Base-by-base conservation (phyloP, 768 basidiomycete species). In the Lactifluus echinatus region DNA sequence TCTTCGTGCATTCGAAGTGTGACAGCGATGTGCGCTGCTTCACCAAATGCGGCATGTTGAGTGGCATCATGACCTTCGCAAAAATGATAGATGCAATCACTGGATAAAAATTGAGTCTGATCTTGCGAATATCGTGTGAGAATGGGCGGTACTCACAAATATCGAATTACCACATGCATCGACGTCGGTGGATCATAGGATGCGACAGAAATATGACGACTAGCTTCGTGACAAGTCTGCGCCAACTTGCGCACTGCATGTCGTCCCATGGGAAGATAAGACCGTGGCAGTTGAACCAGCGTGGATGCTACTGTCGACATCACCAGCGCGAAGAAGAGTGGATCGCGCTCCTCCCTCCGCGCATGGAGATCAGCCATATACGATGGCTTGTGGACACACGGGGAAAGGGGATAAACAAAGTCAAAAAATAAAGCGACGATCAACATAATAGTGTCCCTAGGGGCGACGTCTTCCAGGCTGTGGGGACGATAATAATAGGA, bases 351-450 rank as follows among this genome's bases (percentile, higher is more conserved):
- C 72, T 94, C 93, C 56, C 89, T 72, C 42, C 80, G 81, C 0
- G 82, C 75, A 61, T 85, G 82, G 29, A 96, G 75, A 72, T 93
- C 93, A n/a, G 88, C 85, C 82, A 92, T 85, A 69, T 93, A 93
- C 1, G 87, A 89, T 26, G 90, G 90, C 66, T 87, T 88, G 73
- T 96, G 93, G 43, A 96, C 74, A 69, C 89, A 92, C 5, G 93
- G 93, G 8, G 89, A 94, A 31, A 95, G 77, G 8, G 89, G 87
- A 70, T 93, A 93, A 47, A 94, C 89, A 67, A 90, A 95, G 69
- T 94, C 93, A 68, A 94, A 95, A 74, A 92, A 96, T 12, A 94
- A 80, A 37, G 85, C 79, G 60, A 93, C 84, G 63, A 95, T 87
- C 57, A 89, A 81, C 39, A 82, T 80, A 47, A 93, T 84, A 5